Conservation (phyloP, 2,329 filamentous ascomycete species). For the Biscogniauxia sp. region DNA sequence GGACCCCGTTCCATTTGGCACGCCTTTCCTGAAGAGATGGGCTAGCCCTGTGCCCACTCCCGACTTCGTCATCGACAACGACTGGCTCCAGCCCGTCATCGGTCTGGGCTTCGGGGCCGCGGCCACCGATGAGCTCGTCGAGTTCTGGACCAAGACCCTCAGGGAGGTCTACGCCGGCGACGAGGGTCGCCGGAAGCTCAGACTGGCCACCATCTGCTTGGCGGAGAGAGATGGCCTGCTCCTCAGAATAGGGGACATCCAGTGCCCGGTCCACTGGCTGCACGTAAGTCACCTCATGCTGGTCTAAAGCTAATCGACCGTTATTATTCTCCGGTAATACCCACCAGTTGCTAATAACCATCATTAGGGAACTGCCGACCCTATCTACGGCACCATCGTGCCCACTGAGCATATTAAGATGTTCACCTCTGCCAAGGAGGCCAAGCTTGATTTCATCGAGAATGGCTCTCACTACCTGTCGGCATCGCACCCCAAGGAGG, state of each 20-base stretch:
- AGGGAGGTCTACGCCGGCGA: slow-evolving; percentile 48
- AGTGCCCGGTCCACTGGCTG: slow-evolving; percentile 52
- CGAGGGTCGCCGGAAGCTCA: slow-evolving; percentile 47
- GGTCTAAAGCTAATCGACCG: background rate
- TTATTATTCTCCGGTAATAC: background rate
- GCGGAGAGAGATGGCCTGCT: slow-evolving; percentile 48
- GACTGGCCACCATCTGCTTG: slow-evolving; percentile 44
- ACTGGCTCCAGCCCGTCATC: slow-evolving; percentile 45
- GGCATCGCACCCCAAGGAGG: slow-evolving; percentile 46
- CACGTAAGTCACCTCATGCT: slow-evolving; percentile 37
- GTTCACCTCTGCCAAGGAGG: slow-evolving; percentile 45
- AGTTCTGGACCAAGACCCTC: slow-evolving; percentile 47
- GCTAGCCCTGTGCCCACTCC: slow-evolving; percentile 38
- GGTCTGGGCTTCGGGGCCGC: slow-evolving; percentile 45
- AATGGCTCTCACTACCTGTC: slow-evolving; percentile 49
- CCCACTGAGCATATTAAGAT: slow-evolving; percentile 49
- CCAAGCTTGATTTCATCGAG: slow-evolving; percentile 42
- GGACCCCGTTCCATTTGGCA: slow-evolving; percentile 43
- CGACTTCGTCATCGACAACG: slow-evolving; percentile 46
- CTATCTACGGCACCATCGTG: slow-evolving; percentile 39
- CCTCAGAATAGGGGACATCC: slow-evolving; percentile 44
- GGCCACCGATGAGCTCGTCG: slow-evolving; percentile 35
- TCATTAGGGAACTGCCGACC: slow-evolving; percentile 44
- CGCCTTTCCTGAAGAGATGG: slow-evolving; percentile 44
- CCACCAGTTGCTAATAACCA: background rate